phyloP scores from a whole-genome alignment of 1,284 basidiomycete genomes.

The Sporisorium iseilematis-ciliati region DNA sequence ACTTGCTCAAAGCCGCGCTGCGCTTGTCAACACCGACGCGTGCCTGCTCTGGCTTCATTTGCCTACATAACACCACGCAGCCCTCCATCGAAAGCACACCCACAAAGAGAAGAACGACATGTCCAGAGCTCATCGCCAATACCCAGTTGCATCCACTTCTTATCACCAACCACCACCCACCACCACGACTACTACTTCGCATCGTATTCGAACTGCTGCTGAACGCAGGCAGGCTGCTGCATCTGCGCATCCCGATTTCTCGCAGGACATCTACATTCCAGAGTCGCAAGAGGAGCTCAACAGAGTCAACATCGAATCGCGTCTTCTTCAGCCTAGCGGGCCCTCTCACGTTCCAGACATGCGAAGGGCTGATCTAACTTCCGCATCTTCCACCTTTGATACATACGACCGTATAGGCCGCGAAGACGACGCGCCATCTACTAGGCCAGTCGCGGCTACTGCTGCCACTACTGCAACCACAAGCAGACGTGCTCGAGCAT shows the following conservation, averaged over 20 bases:
- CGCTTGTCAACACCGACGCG: slow-evolving; percentile 5
- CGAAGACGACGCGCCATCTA: slow-evolving; percentile 29
- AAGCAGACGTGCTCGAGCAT: slow-evolving; percentile 12
- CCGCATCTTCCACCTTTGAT: slow-evolving; percentile 42
- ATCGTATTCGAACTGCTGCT: slow-evolving; percentile 12
- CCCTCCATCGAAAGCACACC: slow-evolving; percentile 3
- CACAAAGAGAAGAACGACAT: slow-evolving; percentile 11
- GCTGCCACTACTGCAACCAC: slow-evolving; percentile 2
- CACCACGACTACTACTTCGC: slow-evolving; percentile 1
- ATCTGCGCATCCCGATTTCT: slow-evolving; percentile 26
- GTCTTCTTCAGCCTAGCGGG: slow-evolving; percentile 28
- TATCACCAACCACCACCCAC: slow-evolving; percentile 30
- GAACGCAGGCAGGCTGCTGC: slow-evolving; percentile 11
- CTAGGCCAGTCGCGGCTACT: slow-evolving; percentile 1
- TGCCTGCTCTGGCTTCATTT: slow-evolving; percentile 11
- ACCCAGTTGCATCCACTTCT: slow-evolving; percentile 43
- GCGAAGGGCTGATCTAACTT: slow-evolving; percentile 24
- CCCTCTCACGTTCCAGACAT: slow-evolving; percentile 23
- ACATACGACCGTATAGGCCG: slow-evolving; percentile 53
- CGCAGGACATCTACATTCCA: slow-evolving; percentile 50
- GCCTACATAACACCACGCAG: slow-evolving; percentile 15
- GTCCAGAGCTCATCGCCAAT: slow-evolving; percentile 32
- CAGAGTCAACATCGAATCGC: slow-evolving; percentile 44
- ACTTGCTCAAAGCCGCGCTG: background rate
- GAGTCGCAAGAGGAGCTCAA: slow-evolving; percentile 42